Base-by-base conservation (phyloP, 306 rosid species). In the Medicago arabica region DNA sequence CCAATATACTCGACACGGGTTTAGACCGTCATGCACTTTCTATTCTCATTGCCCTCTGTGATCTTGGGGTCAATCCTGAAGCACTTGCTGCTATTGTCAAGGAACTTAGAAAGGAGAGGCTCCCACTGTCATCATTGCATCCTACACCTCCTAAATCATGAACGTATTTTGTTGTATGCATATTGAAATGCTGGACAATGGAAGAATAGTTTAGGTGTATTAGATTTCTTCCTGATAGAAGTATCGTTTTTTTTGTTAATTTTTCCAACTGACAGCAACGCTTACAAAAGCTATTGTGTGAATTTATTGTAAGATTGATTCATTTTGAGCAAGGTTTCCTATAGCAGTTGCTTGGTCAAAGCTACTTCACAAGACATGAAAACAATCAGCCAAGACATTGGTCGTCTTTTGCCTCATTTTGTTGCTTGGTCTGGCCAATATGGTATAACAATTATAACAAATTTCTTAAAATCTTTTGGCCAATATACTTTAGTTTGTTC, bases 21-120 rank as follows among this genome's bases (percentile, higher is more conserved):
- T 87, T 88, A 53, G 96, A 90, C 36, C 90, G 90, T 49, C 97
- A 89, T 84, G 84, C 96, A 31, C 90, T 92, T 36, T 92, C 96
- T 54, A 84, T 92, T 70, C 96, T 89, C 13, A 85, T 89, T 62
- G 93, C 97, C 2, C 92, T 92, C 3, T 88, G 97, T 70, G 97
- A 92, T 78, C 83, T 92, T 80, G 93, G 91, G 51, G 88, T 88
- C 79, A 89, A 89, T 74, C 93, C 92, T 8, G 96, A 92, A 80
- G 89, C 92, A 7, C 90, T 89, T 67, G 88, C 92, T 73, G 93
- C 89, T 11, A 80, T 92, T 72, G 97, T 88, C 66, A 92, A 87
- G 81, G 96, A 89, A 81, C 87, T 88, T 38, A 79, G 84, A 15
- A 78, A 75, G 54, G 88, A 81, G 74, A 78, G 67, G 16, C 68